phyloP scores from a whole-genome alignment of 169 alveolate species.

The Plasmodium billcollinsi region DNA sequence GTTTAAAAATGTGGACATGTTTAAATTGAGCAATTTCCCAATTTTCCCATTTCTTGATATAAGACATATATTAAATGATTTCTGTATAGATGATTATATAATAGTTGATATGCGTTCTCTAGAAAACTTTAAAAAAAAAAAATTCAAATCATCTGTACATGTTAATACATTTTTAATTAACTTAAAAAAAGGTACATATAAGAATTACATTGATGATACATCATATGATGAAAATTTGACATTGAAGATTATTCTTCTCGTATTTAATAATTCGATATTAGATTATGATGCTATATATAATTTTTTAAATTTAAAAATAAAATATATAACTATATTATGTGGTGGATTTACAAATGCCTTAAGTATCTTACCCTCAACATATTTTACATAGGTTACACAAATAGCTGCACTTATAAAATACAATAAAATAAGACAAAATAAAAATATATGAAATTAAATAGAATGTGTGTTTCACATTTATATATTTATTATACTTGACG shows the following conservation, averaged over 20 bases:
- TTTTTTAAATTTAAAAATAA: constrained; percentile 70
- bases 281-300: constrained; percentile 60
- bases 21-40: constrained; percentile 26
- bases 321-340: constrained; percentile 34
- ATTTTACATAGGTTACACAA: constrained; percentile 8
- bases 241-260: constrained; percentile 44
- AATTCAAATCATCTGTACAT: constrained; percentile 64
- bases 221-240: constrained; percentile 3
- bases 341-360: constrained; percentile 59
- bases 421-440: too few species aligned
- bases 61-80: constrained; percentile 33
- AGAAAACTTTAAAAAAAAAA: constrained; percentile 34
- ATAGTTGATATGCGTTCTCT: constrained; percentile 53
- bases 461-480: too few species aligned
- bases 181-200: constrained; percentile 54
- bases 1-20: constrained; percentile 26
- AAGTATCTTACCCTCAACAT: constrained; percentile 37
- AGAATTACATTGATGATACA: constrained; percentile 38
- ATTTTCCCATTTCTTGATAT: constrained; percentile 53
- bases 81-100: constrained; percentile 20
- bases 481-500: too few species aligned
- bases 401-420: too few species aligned
- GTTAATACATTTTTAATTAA: constrained; percentile 62
- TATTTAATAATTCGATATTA: constrained; percentile 14
- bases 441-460: too few species aligned